phyloP scores from a whole-genome alignment of 2,329 filamentous ascomycete genomes.

The Neurospora sp. region DNA sequence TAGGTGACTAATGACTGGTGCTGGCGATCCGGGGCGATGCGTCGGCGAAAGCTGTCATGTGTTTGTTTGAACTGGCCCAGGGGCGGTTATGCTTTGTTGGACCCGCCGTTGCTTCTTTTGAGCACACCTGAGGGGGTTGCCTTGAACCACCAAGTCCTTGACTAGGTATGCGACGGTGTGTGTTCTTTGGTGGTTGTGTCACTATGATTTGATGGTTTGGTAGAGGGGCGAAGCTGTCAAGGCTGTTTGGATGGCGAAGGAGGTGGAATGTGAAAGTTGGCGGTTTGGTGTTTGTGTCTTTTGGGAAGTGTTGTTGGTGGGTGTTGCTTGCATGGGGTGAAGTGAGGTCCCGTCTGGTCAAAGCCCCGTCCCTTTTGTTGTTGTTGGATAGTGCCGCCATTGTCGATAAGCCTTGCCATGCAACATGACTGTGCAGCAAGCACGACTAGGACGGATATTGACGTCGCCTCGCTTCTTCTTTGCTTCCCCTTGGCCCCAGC shows the following conservation, averaged over 20 bases:
- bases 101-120: too few species aligned
- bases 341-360: background rate
- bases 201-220: background rate
- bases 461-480: background rate
- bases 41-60: background rate
- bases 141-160: too few species aligned
- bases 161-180: background rate
- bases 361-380: background rate
- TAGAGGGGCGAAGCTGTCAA: background rate
- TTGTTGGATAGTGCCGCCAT: background rate
- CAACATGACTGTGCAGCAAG: background rate
- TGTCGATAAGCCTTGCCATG: background rate
- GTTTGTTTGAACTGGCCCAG: too few species aligned
- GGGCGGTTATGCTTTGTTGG: too few species aligned
- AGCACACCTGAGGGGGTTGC: too few species aligned
- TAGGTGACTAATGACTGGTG: background rate
- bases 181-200: background rate
- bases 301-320: background rate
- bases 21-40: background rate
- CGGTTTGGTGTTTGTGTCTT: background rate
- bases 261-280: background rate
- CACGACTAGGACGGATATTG: background rate
- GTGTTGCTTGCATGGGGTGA: background rate
- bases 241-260: background rate
- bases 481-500: background rate